Percentiles rank a stretch among this genome's conserved stretches.
These are phyloP conservation scores for Phialocephala subalpina DNA, from an alignment of 2,329 filamentous ascomycete genomes.

Conservation along the genomic window DNA sequence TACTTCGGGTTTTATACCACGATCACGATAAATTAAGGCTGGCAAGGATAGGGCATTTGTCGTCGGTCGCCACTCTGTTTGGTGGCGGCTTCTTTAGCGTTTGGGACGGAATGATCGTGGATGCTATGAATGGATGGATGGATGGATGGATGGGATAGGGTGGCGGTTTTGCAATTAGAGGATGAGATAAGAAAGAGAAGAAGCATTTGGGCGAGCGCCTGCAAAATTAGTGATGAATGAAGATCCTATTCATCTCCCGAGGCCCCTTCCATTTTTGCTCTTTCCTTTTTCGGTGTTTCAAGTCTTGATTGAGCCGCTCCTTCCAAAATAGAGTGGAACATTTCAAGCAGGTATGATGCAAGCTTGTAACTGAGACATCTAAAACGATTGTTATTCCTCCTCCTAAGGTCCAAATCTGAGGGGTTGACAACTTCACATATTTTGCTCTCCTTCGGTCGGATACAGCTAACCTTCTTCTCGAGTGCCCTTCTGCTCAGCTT, in stretches of 20 bases:
- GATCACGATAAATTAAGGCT: slow-evolving; percentile 3
- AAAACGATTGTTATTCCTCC: too few species aligned
- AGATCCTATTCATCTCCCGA: neutral
- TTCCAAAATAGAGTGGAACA: too few species aligned
- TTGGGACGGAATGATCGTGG: neutral
- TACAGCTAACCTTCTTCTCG: too few species aligned
- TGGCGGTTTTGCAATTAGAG: neutral
- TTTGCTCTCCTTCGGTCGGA: too few species aligned
- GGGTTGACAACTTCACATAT: too few species aligned
- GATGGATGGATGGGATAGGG: neutral
- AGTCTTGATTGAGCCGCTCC: too few species aligned
- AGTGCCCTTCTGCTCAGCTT: too few species aligned
- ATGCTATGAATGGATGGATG: neutral
- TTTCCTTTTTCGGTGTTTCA: too few species aligned
- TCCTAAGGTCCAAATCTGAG: too few species aligned
- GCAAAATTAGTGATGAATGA: neutral
- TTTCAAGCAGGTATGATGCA: too few species aligned
- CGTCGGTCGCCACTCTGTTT: slow-evolving; percentile 11
- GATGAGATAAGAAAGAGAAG: neutral
- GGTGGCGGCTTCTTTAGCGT: slow-evolving; percentile 29
- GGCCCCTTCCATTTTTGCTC: too few species aligned
- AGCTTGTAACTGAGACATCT: too few species aligned
- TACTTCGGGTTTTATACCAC: slow-evolving; percentile 26
- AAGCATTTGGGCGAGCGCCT: neutral
- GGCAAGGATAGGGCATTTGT: slow-evolving; percentile 25